Evolutionary conservation across 1,284 basidiomycete genomes (phyloP).

Genomic region (Rhodotorula glutinis): DNA sequence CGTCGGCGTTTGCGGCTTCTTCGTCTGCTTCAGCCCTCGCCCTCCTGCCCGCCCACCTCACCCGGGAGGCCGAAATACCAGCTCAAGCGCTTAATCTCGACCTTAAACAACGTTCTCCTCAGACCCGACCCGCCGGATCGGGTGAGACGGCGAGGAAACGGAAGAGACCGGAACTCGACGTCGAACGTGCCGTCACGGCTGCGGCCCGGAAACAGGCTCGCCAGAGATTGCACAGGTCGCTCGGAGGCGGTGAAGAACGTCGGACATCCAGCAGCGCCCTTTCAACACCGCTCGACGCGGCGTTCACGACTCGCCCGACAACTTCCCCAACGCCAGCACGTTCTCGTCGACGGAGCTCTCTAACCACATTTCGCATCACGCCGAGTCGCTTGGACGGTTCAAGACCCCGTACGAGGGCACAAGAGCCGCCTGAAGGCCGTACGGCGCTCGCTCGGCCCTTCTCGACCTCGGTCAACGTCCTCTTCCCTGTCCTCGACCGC

Average conservation of each 20-base stretch:
- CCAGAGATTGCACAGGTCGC: not conserved
- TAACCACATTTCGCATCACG: not conserved
- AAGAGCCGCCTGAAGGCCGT: too few relatives aligned
- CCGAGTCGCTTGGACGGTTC: not conserved
- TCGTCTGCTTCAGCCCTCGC: not conserved
- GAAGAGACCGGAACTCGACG: not conserved
- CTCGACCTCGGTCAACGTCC: not conserved
- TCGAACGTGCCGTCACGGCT: not conserved
- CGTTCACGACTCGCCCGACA: too few relatives aligned
- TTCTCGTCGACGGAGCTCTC: not conserved
- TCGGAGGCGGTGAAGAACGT: not conserved
- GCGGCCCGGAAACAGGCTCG: not conserved
- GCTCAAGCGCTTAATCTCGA: too few relatives aligned
- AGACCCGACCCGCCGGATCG: not conserved
- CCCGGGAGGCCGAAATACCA: not conserved
- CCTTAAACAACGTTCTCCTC: not conserved
- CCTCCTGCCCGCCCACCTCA: not conserved
- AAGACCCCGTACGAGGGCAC: too few relatives aligned
- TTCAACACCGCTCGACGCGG: too few relatives aligned
- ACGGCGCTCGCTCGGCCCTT: not conserved
- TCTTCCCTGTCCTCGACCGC: not conserved
- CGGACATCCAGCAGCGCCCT: too few relatives aligned
- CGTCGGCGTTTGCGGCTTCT: constrained; percentile 2
- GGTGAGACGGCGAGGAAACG: not conserved
- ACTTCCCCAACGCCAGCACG: constrained; percentile 1